Percentiles rank a stretch among this genome's conserved stretches.
Conservation (phyloP, 768 basidiomycete species). For the Mycena galericulata region DNA sequence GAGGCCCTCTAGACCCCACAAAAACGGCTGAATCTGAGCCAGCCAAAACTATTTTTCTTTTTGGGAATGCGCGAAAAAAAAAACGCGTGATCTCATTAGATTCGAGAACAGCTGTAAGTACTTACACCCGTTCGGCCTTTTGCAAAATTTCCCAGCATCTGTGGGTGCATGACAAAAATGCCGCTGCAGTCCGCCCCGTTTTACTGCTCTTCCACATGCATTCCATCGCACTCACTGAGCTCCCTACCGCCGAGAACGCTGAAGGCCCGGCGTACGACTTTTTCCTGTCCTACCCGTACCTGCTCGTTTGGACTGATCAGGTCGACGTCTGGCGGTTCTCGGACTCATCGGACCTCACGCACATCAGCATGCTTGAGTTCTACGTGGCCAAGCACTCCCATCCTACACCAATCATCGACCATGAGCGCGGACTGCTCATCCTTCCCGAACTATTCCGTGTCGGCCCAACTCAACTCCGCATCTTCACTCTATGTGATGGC, state of each 20-base stretch:
- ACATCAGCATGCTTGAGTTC: conserved; percentile 15
- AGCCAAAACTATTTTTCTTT: no score
- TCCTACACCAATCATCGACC: conserved; percentile 23
- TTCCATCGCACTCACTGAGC: conserved; percentile 23
- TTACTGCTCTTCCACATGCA: conserved; percentile 18
- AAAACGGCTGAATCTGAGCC: no score
- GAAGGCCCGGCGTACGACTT: conserved; percentile 24
- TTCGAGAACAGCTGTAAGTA: no score
- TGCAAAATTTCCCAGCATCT: no score
- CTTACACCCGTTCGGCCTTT: no score
- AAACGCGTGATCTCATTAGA: no score
- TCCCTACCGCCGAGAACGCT: conserved; percentile 15
- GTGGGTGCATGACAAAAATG: no score
- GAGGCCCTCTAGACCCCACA: no score
- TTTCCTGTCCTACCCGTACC: conserved; percentile 25
- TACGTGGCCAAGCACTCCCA: conserved; percentile 9
- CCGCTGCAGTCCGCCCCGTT: no score
- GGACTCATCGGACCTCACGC: conserved; percentile 12
- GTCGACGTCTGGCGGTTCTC: conserved; percentile 26
- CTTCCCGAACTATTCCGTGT: conserved; percentile 15
- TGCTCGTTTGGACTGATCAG: conserved; percentile 24
- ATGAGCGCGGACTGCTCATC: conserved; percentile 19
- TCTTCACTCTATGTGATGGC: conserved; percentile 20
- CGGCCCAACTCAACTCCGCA: conserved; percentile 14
- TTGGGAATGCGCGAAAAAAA: no score